Conservation (phyloP, 148 eudicot genomes). For the Oxyria digyna region DNA sequence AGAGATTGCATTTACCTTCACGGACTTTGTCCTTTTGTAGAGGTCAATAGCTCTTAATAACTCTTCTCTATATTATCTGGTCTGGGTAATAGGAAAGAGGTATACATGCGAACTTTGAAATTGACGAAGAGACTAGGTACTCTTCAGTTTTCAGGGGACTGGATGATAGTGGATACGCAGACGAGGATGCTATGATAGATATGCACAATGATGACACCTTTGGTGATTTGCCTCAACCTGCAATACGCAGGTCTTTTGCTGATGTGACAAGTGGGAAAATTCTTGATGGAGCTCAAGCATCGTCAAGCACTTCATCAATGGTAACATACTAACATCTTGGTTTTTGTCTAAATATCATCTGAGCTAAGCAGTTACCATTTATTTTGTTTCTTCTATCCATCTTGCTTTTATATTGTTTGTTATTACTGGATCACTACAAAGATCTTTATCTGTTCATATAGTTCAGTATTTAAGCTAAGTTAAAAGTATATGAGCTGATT, state of each 20-base stretch:
- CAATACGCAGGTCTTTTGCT: constrained; percentile 41
- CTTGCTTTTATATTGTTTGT: not conserved
- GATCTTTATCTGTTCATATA: not conserved
- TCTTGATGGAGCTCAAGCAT: constrained; percentile 24
- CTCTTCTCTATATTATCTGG: not conserved
- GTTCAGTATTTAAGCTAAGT: not conserved
- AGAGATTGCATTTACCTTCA: not conserved
- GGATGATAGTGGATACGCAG: constrained; percentile 82
- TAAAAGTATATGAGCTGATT: not conserved
- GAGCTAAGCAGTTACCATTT: too few species aligned
- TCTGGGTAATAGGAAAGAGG: constrained; percentile 57
- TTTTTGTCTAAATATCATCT: too few species aligned
- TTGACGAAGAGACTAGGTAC: constrained; percentile 89
- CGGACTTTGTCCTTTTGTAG: not conserved
- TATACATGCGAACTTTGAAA: constrained; percentile 38
- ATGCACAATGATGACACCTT: constrained; percentile 64
- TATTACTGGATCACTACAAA: not conserved
- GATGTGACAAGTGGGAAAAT: constrained; percentile 43
- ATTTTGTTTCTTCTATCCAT: too few species aligned
- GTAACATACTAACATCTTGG: too few species aligned
- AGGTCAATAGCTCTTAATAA: not conserved
- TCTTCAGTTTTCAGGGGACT: constrained; percentile 72
- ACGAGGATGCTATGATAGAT: constrained; percentile 52
- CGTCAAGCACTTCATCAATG: constrained; percentile 33
- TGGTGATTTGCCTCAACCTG: constrained; percentile 41